Base-by-base conservation (phyloP, 345 rosid species). In the Camelina hispida region DNA sequence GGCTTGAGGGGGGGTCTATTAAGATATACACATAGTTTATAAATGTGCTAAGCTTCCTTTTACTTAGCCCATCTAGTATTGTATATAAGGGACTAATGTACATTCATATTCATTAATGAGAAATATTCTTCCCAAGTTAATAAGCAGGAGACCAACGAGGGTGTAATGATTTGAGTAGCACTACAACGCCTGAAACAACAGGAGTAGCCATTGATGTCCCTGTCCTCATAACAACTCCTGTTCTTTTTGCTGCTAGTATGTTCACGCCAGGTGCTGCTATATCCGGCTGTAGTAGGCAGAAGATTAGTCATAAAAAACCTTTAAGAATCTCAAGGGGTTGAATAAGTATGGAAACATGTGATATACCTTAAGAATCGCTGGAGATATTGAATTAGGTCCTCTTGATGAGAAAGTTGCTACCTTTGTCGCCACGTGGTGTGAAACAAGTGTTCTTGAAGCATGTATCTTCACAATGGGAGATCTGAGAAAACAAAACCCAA, bases 131-230 rank as follows among this genome's bases (percentile, higher is more conserved):
- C n/a, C n/a, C n/a, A n/a, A n/a, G n/a, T n/a, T n/a, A n/a, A n/a
- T n/a, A n/a, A n/a, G n/a, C 53, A 40, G 88, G 86, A 38, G 85
- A 80, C 86, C 84, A 85, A 5, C 55, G 46, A 7, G 71, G 86
- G 48, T 83, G 77, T 42, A 58, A 2, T 40, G 70, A 40, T 73
- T 73, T 85, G 46, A 81, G 66, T 11, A 81, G 80, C 4, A 25
- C 28, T 25, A 25, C 28, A 25, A 25, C 28, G 0, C 28, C 28
- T 25, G 28, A 0, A 3, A 83, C 68, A 6, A 59, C 44, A 13
- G 84, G 85, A 75, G 80, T 16, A 1, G 87, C 77, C 82, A 78
- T 78, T 60, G 87, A 85, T 67, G 89, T 85, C 2, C 85, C 84
- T 2, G 85, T 38, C 16, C 17, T 9, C 4, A 69, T 1, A 40